Evolutionary conservation across 441 rosid species (phyloP).

Genomic region (Macaranga tanarius): DNA sequence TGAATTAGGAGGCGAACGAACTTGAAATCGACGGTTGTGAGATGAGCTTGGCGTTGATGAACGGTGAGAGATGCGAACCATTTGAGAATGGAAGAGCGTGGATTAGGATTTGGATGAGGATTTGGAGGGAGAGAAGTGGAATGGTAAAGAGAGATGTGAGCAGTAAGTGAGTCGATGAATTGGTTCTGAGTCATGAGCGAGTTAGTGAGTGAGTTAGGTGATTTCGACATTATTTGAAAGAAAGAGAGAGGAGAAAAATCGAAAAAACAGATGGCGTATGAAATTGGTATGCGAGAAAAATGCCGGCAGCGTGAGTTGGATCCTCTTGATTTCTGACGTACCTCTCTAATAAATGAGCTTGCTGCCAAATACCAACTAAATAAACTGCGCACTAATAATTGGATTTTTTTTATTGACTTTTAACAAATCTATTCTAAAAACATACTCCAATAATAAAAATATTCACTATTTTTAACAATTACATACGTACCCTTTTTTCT

Average conservation of each 20-base stretch:
- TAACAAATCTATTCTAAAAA: no score
- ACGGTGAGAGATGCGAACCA: conserved; percentile 85
- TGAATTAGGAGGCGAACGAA: conserved; percentile 63
- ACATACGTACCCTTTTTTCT: no score
- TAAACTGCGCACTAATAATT: not conserved
- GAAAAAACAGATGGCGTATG: not conserved
- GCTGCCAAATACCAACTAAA: not conserved
- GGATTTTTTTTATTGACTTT: no score
- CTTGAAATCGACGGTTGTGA: conserved; percentile 61
- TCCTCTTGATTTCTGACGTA: not conserved
- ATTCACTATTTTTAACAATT: no score
- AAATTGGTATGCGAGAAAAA: not conserved
- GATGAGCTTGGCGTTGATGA: conserved; percentile 76
- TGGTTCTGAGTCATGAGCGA: conserved; percentile 57
- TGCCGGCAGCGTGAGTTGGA: conserved; percentile 2
- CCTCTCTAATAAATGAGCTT: conserved; percentile 5
- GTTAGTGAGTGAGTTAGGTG: conserved; percentile 27
- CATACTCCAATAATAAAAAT: no score
- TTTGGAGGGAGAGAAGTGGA: conserved; percentile 35
- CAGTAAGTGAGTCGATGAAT: conserved; percentile 73
- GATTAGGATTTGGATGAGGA: conserved; percentile 34
- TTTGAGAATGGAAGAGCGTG: conserved; percentile 67
- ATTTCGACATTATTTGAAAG: conserved; percentile 28
- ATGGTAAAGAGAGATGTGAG: conserved; percentile 90
- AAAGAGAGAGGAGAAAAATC: no score